phyloP scores from a whole-genome alignment of 495 filamentous ascomycete genomes.

The Pseudomonodictys pantanalensis region DNA sequence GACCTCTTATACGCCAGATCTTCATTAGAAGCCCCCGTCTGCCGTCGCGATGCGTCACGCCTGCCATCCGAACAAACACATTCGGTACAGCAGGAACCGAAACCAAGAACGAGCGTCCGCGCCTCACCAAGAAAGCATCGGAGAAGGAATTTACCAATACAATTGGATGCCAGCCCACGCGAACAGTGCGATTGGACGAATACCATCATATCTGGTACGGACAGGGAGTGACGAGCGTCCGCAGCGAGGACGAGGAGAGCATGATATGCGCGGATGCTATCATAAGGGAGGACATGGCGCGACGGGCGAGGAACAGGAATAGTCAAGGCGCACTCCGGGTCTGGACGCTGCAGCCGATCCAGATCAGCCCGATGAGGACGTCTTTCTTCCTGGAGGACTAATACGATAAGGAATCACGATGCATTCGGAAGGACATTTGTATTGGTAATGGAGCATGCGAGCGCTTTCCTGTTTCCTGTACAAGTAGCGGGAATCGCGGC shows the following conservation, averaged over 20 bases:
- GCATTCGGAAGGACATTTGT: no score
- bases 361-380: constrained; percentile 16
- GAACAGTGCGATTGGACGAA: constrained; percentile 7
- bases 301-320: constrained; percentile 18
- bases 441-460: no score
- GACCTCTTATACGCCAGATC: constrained; percentile 8
- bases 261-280: constrained; percentile 17
- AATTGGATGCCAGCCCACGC: constrained; percentile 4
- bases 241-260: background rate
- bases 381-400: constrained; percentile 2
- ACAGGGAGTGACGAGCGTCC: background rate
- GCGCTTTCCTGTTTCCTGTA: no score
- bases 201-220: constrained; percentile 1
- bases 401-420: no score
- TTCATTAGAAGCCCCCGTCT: background rate
- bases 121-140: background rate
- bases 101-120: background rate
- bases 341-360: constrained; percentile 16
- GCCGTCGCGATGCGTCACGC: background rate
- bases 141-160: background rate
- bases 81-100: background rate
- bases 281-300: background rate
- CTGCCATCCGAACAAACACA: background rate
- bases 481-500: background rate
- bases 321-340: constrained; percentile 9